Evolutionary conservation across 2,329 filamentous ascomycete species (phyloP).

Genomic region (Aspergillus quadricinctus): DNA sequence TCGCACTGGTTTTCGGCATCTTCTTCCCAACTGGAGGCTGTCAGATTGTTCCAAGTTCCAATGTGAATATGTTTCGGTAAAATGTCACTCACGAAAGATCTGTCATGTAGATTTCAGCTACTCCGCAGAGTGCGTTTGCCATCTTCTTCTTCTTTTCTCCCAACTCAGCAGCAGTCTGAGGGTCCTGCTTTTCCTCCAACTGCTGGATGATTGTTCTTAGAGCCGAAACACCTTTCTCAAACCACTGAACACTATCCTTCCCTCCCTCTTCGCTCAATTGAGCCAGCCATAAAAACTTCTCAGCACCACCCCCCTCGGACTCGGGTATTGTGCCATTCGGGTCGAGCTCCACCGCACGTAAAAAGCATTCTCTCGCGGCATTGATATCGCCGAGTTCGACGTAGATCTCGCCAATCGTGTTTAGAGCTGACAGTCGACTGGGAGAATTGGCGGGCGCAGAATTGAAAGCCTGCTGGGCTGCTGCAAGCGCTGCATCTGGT

Average conservation of each 20-base stretch:
- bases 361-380: slow-evolving; percentile 66
- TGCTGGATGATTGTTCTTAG: slow-evolving; percentile 67
- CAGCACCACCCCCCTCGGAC: slow-evolving; percentile 72
- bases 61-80: neutral
- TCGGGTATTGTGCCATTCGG: slow-evolving; percentile 67
- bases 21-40: slow-evolving; percentile 60
- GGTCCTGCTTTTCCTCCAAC: slow-evolving; percentile 50
- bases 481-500: slow-evolving; percentile 52
- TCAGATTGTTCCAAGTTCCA: slow-evolving; percentile 8
- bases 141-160: slow-evolving; percentile 76
- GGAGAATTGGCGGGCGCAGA: slow-evolving; percentile 29
- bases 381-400: slow-evolving; percentile 80
- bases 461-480: slow-evolving; percentile 51
- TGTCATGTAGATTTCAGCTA: slow-evolving; percentile 98
- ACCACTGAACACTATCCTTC: slow-evolving; percentile 57
- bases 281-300: slow-evolving; percentile 93
- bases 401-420: slow-evolving; percentile 74
- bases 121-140: slow-evolving; percentile 86
- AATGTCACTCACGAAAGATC: slow-evolving; percentile 67
- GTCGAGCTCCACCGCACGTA: slow-evolving; percentile 70
- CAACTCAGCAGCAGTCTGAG: slow-evolving; percentile 38
- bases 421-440: slow-evolving; percentile 56
- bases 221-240: slow-evolving; percentile 62
- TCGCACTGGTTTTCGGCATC: slow-evolving; percentile 90
- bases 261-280: slow-evolving; percentile 71